Evolutionary conservation across 1,139 yeast species (phyloP), one percentile per base, ranked within the genome.

Genomic region (Geotrichum aggregatum): DNA sequence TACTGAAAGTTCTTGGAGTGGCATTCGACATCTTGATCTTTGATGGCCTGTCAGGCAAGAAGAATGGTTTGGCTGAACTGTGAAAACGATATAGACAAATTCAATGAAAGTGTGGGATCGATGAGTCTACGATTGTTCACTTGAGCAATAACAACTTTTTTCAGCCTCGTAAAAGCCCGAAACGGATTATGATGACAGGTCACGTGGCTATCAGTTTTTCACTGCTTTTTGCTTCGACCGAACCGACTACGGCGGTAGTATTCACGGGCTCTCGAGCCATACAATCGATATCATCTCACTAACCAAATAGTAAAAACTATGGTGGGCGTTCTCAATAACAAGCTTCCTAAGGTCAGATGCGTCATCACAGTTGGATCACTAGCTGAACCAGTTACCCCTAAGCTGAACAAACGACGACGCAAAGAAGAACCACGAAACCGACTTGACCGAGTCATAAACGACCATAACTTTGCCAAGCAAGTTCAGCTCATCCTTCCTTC

Each of bases 401-500:
- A 5, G 11, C n/a, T n/a, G 2, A 26, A 30, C 8, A 10, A 10
- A 16, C 31, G 31, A n/a, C 36, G 46, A 1, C 24, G 46, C 2
- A 43, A 43, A 30, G 46, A 16, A 8, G 41, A 30, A 10, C 6
- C 8, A 16, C 33, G 19, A 1, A 33, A 22, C 22, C 41, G 47
- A 8, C 41, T 44, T 5, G 34, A 26, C 7, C 46, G 45, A 38
- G 26, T 46, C 6, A 43, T 49, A 22, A 26, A 42, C 3, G 47
- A 55, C n/a, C 61, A 58, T 47, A 52, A 53, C 31, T 54, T 60
- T 41, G 57, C 58, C 2, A 47, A 39, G 19, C 48, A 54, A 42
- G 26, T 42, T 35, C 50, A 48, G 36, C 13, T 48, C 7, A 41
- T 49, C 5, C 14, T 44, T 11, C 52, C 55, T 2, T 28, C 52